Percentiles rank a stretch among this genome's conserved stretches.
Conservation (phyloP, 2,329 filamentous ascomycete species). For the Cladosporium sp. region DNA sequence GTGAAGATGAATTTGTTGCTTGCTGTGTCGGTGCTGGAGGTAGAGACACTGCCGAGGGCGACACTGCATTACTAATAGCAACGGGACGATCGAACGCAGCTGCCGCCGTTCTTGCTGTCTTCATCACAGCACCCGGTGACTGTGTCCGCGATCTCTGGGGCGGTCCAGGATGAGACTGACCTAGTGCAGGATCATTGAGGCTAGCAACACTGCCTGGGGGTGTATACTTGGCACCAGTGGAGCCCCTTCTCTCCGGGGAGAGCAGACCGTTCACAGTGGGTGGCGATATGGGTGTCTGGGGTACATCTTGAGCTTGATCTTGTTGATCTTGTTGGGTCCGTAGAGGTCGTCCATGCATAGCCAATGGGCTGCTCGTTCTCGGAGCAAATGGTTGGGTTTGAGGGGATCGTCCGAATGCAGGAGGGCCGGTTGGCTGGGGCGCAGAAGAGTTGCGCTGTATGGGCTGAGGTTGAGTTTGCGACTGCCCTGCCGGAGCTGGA, state of each 20-base stretch:
- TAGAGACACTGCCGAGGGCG: constrained; percentile 5
- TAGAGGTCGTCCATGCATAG: constrained; percentile 33
- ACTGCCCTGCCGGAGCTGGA: constrained; percentile 45
- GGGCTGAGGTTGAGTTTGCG: constrained; percentile 27
- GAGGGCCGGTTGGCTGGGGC: constrained; percentile 27
- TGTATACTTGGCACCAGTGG: constrained; percentile 30
- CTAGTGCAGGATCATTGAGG: background rate
- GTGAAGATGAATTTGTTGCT: background rate
- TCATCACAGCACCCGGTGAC: constrained; percentile 54
- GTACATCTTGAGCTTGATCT: constrained; percentile 14
- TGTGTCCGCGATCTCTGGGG: constrained; percentile 45
- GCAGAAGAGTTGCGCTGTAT: constrained; percentile 36
- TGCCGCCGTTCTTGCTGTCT: constrained; percentile 42
- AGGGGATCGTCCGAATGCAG: constrained; percentile 22
- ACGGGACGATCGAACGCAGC: constrained; percentile 9
- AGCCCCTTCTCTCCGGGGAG: constrained; percentile 19
- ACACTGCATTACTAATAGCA: constrained; percentile 9
- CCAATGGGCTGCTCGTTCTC: constrained; percentile 61
- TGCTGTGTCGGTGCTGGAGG: constrained; percentile 24
- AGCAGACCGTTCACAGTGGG: constrained; percentile 28
- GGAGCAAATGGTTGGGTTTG: constrained; percentile 53
- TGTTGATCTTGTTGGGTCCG: constrained; percentile 31
- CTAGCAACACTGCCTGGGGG: constrained; percentile 39
- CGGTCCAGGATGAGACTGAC: constrained; percentile 32
- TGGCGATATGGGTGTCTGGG: constrained; percentile 33